Evolutionary conservation across 805 yeast species (phyloP).

Genomic region (Kodamaea nitidulidarum): DNA sequence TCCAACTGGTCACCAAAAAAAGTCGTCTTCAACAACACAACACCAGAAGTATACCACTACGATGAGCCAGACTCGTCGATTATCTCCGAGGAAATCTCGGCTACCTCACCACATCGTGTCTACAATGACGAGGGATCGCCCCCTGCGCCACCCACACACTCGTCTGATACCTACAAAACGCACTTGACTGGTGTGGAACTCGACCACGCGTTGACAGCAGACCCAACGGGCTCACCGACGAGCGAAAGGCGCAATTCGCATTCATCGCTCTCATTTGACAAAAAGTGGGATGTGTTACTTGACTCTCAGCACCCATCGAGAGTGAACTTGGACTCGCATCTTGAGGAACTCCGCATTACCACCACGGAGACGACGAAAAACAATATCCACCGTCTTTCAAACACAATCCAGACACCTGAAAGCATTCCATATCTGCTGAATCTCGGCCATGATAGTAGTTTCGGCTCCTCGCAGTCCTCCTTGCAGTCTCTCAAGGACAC

Average conservation of each 20-base stretch:
- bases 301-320: slow-evolving; percentile 13
- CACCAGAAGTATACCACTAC: slow-evolving; percentile 33
- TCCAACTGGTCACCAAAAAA: slow-evolving; percentile 34
- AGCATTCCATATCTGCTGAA: slow-evolving; percentile 22
- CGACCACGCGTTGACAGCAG: no score
- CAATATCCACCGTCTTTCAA: slow-evolving; percentile 34
- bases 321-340: slow-evolving; percentile 33
- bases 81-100: neutral
- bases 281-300: slow-evolving; percentile 43
- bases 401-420: slow-evolving; percentile 23
- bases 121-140: slow-evolving; percentile 13
- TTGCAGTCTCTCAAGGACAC: slow-evolving; percentile 30
- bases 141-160: slow-evolving; percentile 27
- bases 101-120: neutral
- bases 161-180: slow-evolving; percentile 7
- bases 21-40: slow-evolving; percentile 31
- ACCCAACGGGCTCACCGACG: no score
- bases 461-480: slow-evolving; percentile 40
- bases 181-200: slow-evolving; percentile 6
- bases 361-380: slow-evolving; percentile 23
- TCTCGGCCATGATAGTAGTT: slow-evolving; percentile 15
- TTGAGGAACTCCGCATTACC: slow-evolving; percentile 26
- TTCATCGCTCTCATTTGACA: slow-evolving; percentile 32
- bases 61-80: slow-evolving; percentile 10
- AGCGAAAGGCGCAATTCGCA: neutral